Percentiles rank a stretch among this genome's conserved stretches.
These are phyloP conservation scores for Talaromyces wortmannii DNA, from an alignment of 495 filamentous ascomycete genomes.

Conservation along the genomic window DNA sequence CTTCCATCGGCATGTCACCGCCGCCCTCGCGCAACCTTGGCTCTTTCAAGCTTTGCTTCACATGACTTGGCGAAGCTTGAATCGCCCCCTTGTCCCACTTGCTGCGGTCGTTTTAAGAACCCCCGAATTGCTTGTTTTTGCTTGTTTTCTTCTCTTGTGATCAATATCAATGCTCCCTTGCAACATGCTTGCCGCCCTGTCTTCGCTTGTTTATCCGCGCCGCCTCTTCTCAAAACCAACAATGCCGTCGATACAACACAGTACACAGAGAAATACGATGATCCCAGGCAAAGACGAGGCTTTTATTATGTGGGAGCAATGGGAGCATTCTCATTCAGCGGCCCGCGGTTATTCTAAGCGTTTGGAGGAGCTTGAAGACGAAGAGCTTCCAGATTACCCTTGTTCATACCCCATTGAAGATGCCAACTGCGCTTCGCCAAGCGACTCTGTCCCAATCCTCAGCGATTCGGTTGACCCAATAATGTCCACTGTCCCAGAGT, in stretches of 20 bases:
- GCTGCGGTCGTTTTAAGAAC: no score
- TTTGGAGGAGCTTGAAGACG: background rate
- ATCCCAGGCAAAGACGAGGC: background rate
- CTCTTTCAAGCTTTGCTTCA: background rate
- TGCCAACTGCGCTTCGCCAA: background rate
- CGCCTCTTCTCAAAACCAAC: background rate
- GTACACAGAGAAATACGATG: background rate
- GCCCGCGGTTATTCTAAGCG: background rate
- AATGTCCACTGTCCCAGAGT: background rate
- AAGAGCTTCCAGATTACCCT: background rate
- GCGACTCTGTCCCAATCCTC: background rate
- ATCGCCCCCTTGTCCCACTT: background rate
- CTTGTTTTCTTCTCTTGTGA: background rate
- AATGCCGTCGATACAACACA: background rate
- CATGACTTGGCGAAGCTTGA: constrained; percentile 5
- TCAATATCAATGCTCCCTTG: background rate
- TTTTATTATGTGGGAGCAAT: constrained; percentile 6
- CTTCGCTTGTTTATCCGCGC: no score
- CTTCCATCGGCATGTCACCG: background rate
- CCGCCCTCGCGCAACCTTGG: background rate
- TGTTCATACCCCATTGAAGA: constrained; percentile 4
- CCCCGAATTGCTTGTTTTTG: background rate
- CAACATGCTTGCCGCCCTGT: no score
- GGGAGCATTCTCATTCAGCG: background rate
- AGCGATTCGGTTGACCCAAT: background rate